These are phyloP conservation scores for Fomitiporia mediterranea DNA, from an alignment of 1,284 basidiomycete genomes.

Conservation along the genomic window DNA sequence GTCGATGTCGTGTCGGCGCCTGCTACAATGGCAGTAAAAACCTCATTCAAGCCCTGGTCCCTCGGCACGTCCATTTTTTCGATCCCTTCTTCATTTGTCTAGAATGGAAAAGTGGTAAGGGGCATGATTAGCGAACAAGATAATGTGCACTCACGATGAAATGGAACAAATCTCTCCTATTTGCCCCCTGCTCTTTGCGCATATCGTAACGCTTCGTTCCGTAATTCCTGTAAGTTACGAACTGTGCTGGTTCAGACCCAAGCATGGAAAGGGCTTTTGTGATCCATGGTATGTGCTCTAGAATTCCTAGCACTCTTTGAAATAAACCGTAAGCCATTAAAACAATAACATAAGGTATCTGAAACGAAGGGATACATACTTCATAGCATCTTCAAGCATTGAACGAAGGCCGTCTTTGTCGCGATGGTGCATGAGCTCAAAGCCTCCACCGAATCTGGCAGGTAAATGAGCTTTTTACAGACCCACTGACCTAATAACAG, in stretches of 20 bases:
- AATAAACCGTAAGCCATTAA: no score
- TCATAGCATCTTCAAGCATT: conserved; percentile 19
- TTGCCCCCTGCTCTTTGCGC: conserved; percentile 24
- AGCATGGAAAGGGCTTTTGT: neutral
- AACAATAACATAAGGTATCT: no score
- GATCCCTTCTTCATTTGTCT: conserved; percentile 31
- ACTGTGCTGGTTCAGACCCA: neutral
- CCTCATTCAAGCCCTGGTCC: conserved; percentile 30
- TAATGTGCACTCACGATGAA: conserved; percentile 30
- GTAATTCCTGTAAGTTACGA: conserved; percentile 10
- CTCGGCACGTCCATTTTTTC: conserved; percentile 23
- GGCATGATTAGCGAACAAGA: no score
- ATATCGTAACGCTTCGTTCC: conserved; percentile 19
- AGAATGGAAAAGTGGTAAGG: neutral
- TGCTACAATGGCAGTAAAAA: conserved; percentile 32
- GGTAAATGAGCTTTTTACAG: neutral
- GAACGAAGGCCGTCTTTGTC: conserved; percentile 21
- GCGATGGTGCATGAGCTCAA: conserved; percentile 20
- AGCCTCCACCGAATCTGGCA: conserved; percentile 26
- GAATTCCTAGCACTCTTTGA: conserved; percentile 6
- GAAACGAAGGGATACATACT: neutral
- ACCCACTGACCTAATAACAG: no score
- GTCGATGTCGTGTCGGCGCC: conserved; percentile 36
- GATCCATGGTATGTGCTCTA: conserved; percentile 15
- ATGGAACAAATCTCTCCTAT: conserved; percentile 35